Evolutionary conservation across 192 early-diverging fungal species (phyloP).

Genomic region (Umbelopsis ramanniana): DNA sequence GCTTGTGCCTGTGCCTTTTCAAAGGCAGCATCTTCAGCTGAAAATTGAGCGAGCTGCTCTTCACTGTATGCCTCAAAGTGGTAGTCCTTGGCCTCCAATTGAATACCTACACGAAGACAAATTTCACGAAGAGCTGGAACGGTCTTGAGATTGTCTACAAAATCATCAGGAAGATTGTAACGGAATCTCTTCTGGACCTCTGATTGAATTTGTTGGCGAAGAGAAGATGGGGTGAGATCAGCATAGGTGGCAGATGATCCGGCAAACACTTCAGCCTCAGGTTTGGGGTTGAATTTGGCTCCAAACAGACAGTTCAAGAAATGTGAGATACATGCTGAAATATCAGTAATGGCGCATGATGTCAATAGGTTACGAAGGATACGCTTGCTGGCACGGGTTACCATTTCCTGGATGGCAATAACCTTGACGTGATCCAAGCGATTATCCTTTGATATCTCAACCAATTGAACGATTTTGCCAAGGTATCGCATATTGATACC

Average conservation of each 20-base stretch:
- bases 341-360: slow-evolving; percentile 56
- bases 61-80: slow-evolving; percentile 49
- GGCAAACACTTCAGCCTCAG: slow-evolving; percentile 50
- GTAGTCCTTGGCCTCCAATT: slow-evolving; percentile 82
- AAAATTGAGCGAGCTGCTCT: slow-evolving; percentile 34
- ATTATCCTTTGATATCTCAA: slow-evolving; percentile 63
- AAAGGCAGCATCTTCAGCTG: slow-evolving; percentile 45
- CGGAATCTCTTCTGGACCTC: slow-evolving; percentile 80
- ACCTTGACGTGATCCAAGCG: slow-evolving; percentile 61
- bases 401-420: slow-evolving; percentile 86
- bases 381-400: slow-evolving; percentile 83
- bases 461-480: slow-evolving; percentile 70
- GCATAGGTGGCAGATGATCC: slow-evolving; percentile 51
- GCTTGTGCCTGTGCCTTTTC: slow-evolving; percentile 35
- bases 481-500: slow-evolving; percentile 99
- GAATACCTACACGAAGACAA: slow-evolving; percentile 84
- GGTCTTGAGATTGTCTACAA: slow-evolving; percentile 55
- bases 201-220: slow-evolving; percentile 61
- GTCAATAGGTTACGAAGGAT: slow-evolving; percentile 74
- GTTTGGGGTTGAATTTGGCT: slow-evolving; percentile 57
- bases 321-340: slow-evolving; percentile 73
- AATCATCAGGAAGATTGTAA: slow-evolving; percentile 62
- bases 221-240: slow-evolving; percentile 62
- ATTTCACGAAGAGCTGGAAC: slow-evolving; percentile 80
- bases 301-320: slow-evolving; percentile 85